Percentiles rank a stretch among this genome's conserved stretches.
These are phyloP conservation scores for Globisporangium okanoganense DNA, from an alignment of 352 stramenopile species.

Conservation along the genomic window DNA sequence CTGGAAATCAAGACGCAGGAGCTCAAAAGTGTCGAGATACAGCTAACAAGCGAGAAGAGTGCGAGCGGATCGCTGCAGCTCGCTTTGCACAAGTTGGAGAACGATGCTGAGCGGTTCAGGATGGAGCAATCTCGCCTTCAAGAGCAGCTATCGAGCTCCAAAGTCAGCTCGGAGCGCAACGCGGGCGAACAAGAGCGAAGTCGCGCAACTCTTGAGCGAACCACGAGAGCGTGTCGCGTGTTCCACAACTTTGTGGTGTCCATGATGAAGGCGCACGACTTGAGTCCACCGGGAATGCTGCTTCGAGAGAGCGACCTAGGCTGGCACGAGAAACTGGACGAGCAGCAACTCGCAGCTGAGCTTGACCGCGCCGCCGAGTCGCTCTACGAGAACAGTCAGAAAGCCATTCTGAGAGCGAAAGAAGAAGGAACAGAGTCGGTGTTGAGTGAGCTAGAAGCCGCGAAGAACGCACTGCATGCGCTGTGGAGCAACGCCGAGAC, in stretches of 20 bases:
- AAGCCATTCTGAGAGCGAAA: slow-evolving; percentile 26
- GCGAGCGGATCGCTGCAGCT: slow-evolving; percentile 26
- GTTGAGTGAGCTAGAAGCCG: slow-evolving; percentile 40
- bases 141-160: slow-evolving; percentile 33
- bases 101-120: slow-evolving; percentile 23
- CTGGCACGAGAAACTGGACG: slow-evolving; percentile 18
- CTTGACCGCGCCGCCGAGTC: slow-evolving; percentile 21
- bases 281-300: slow-evolving; percentile 10
- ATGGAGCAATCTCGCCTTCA: slow-evolving; percentile 37
- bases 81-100: slow-evolving; percentile 33
- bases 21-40: slow-evolving; percentile 27
- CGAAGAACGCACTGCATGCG: slow-evolving; percentile 38
- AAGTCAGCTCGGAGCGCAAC: slow-evolving; percentile 25
- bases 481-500: slow-evolving; percentile 12
- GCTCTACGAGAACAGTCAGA: slow-evolving; percentile 24
- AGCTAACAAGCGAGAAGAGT: slow-evolving; percentile 21
- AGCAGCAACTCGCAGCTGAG: slow-evolving; percentile 32
- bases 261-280: slow-evolving; percentile 12
- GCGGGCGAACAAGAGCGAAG: slow-evolving; percentile 18
- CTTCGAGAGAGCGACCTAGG: slow-evolving; percentile 12
- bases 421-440: slow-evolving; percentile 28
- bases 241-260: slow-evolving; percentile 31
- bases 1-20: slow-evolving; percentile 41
- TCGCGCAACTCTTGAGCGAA: slow-evolving; percentile 19
- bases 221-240: slow-evolving; percentile 22